Conservation (phyloP, 1,284 basidiomycete species). For the Lentinula novae-zelandiae region DNA sequence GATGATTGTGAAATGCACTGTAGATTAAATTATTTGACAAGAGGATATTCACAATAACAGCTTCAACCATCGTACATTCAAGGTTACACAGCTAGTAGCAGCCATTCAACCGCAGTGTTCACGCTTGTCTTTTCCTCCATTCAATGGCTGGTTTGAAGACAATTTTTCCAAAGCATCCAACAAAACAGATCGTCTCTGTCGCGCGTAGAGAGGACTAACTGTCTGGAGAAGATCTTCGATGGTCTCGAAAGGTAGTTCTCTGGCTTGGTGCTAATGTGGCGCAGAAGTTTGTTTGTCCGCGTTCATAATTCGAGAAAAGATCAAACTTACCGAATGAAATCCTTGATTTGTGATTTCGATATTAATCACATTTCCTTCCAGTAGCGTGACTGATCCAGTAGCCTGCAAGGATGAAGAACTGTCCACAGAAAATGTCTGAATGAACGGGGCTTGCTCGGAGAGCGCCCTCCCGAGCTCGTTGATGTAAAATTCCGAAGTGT, state of each 20-base stretch:
- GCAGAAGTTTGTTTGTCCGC: not conserved
- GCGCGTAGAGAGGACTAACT: slow-evolving; percentile 47
- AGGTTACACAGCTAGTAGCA: not conserved
- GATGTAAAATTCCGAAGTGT: slow-evolving; percentile 36
- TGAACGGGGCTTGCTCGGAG: slow-evolving; percentile 56
- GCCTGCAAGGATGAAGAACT: slow-evolving; percentile 42
- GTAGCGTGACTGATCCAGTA: slow-evolving; percentile 45
- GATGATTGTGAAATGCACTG: too few relatives aligned
- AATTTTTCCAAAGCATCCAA: slow-evolving; percentile 46
- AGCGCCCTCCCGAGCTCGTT: slow-evolving; percentile 53
- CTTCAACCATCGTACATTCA: not conserved
- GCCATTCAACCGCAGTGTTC: not conserved
- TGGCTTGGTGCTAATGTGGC: slow-evolving; percentile 15
- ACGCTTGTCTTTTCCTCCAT: not conserved
- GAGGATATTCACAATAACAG: too few relatives aligned
- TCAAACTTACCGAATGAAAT: slow-evolving; percentile 40
- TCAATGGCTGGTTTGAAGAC: slow-evolving; percentile 15
- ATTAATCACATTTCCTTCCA: slow-evolving; percentile 47
- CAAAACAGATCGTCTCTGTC: slow-evolving; percentile 42
- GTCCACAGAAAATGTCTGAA: slow-evolving; percentile 42
- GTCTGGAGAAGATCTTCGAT: slow-evolving; percentile 53
- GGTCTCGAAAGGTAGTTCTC: slow-evolving; percentile 41
- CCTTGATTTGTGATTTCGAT: slow-evolving; percentile 51
- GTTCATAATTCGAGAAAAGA: not conserved
- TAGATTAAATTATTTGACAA: too few relatives aligned